Conservation (phyloP, 1,139 yeast species). For the Geotrichum candidum region DNA sequence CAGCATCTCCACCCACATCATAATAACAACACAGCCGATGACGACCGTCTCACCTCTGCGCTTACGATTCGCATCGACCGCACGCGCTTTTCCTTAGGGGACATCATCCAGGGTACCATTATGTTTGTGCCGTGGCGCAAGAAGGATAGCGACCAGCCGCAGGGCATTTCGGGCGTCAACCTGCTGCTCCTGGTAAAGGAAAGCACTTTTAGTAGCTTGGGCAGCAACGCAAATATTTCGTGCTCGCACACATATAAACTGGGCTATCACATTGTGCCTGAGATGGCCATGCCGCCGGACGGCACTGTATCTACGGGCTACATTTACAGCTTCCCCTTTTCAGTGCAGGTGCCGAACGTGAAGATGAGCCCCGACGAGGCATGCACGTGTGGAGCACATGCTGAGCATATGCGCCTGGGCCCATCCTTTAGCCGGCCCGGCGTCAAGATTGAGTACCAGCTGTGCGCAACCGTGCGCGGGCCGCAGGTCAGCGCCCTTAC, state of each 20-base stretch:
- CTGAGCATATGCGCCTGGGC: neutral
- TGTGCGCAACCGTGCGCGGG: conserved; percentile 10
- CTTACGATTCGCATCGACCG: conserved; percentile 5
- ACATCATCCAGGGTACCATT: conserved; percentile 11
- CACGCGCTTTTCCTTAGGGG: conserved; percentile 2
- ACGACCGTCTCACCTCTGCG: conserved; percentile 10
- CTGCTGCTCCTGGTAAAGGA: conserved; percentile 4
- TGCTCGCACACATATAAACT: neutral
- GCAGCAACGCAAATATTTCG: neutral
- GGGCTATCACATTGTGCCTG: conserved; percentile 12
- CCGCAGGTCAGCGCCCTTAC: conserved; percentile 6
- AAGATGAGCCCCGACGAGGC: conserved; percentile 1
- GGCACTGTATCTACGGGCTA: conserved; percentile 10
- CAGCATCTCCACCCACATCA: neutral
- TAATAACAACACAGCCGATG: neutral
- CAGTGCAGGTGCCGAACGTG: conserved; percentile 10
- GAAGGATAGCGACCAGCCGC: neutral
- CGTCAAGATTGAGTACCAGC: conserved; percentile 3
- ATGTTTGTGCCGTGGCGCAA: conserved; percentile 16
- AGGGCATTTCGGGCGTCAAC: conserved; percentile 4
- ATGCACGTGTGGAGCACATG: neutral
- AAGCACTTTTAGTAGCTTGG: neutral
- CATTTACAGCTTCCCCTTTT: conserved; percentile 14
- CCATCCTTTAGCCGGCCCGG: conserved; percentile 6
- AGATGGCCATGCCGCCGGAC: conserved; percentile 15